These are phyloP conservation scores for Colletotrichum chrysophilum DNA, from an alignment of 2,329 filamentous ascomycete genomes.

Conservation along the genomic window DNA sequence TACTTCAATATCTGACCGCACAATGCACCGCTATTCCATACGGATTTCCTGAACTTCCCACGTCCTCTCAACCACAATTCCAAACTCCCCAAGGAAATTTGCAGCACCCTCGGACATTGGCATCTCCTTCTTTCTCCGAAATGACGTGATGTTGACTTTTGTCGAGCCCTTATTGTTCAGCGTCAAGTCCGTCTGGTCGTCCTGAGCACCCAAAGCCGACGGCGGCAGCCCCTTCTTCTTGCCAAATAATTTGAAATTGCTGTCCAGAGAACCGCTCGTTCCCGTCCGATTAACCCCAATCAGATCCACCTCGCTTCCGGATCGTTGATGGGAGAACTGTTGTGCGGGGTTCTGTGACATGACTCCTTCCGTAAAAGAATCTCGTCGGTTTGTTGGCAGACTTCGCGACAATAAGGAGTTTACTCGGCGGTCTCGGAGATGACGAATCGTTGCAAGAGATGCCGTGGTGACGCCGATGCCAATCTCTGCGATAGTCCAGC, in stretches of 20 bases:
- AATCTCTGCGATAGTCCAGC: background rate
- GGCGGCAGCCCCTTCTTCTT: background rate
- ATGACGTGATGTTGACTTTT: background rate
- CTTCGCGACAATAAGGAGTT: background rate
- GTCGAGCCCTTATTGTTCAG: background rate
- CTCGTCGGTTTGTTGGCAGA: background rate
- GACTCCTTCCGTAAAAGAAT: background rate
- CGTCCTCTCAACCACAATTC: background rate
- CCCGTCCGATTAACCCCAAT: background rate
- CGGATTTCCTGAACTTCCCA: conserved; percentile 3
- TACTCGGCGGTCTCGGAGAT: background rate
- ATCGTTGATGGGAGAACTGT: background rate
- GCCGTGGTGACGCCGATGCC: background rate
- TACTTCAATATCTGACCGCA: background rate
- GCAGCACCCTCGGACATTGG: background rate
- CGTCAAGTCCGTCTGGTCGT: background rate
- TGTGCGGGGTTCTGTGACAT: background rate
- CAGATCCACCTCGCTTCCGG: background rate
- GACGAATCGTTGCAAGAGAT: background rate
- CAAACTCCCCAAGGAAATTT: background rate
- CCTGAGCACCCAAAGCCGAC: background rate
- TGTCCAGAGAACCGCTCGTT: background rate
- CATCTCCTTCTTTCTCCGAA: background rate
- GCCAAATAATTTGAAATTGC: background rate
- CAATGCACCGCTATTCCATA: background rate